These are phyloP conservation scores for Sanghuangporus baumii DNA, from an alignment of 1,284 basidiomycete genomes.

Conservation along the genomic window DNA sequence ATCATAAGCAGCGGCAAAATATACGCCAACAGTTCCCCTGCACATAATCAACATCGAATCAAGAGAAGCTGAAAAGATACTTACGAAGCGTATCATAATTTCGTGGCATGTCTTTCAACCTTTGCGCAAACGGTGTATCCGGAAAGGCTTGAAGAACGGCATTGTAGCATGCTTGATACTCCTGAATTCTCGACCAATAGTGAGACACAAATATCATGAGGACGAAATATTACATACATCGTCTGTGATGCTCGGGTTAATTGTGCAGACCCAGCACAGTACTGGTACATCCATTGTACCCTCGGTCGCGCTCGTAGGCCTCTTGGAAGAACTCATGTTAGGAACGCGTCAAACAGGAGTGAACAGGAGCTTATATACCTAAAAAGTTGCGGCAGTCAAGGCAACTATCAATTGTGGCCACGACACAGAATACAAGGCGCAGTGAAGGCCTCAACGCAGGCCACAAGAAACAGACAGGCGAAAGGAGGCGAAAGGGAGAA, in stretches of 20 bases:
- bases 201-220: not conserved
- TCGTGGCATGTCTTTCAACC: constrained; percentile 13
- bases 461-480: not conserved
- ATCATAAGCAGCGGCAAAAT: constrained; percentile 80
- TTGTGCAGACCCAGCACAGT: constrained; percentile 14
- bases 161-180: constrained; percentile 17
- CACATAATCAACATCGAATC: not conserved
- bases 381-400: not conserved
- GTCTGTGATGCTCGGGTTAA: constrained; percentile 15
- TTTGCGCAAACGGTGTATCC: constrained; percentile 11
- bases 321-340: not conserved
- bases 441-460: not conserved
- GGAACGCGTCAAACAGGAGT: not conserved
- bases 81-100: constrained; percentile 17
- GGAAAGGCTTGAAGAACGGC: constrained; percentile 17
- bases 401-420: not conserved
- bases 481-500: not conserved
- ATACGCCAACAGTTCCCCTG: constrained; percentile 63
- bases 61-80: not conserved
- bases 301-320: not conserved
- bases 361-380: not conserved
- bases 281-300: constrained; percentile 10
- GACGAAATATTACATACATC: constrained; percentile 4
- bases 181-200: not conserved
- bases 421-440: not conserved